Percentiles rank a stretch among this genome's conserved stretches.
These are phyloP conservation scores for Cylindrotheca closterium DNA, from an alignment of 108 stramenopile species.

Conservation along the genomic window DNA sequence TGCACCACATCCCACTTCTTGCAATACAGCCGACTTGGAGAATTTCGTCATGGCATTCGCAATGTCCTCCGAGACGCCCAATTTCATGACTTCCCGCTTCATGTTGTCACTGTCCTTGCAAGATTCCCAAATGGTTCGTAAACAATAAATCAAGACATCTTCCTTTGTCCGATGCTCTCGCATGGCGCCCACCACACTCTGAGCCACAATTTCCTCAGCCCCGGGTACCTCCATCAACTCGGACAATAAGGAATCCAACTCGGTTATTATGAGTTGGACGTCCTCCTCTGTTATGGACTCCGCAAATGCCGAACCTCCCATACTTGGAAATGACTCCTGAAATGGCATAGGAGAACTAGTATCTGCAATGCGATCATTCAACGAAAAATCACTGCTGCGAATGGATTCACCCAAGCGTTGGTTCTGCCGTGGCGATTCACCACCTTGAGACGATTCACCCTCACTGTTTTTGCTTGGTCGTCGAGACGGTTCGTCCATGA, in stretches of 20 bases:
- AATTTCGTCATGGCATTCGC: slow-evolving; percentile 6
- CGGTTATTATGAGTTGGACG: background rate
- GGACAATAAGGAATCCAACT: slow-evolving; percentile 3
- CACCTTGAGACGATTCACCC: too few relatives aligned
- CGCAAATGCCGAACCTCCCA: background rate
- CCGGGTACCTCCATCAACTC: background rate
- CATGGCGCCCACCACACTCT: slow-evolving; percentile 9
- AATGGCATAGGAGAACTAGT: too few relatives aligned
- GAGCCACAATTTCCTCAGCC: slow-evolving; percentile 7
- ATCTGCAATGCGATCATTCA: too few relatives aligned
- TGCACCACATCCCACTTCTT: slow-evolving; percentile 8
- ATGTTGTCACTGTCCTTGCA: slow-evolving; percentile 6
- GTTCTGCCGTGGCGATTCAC: too few relatives aligned
- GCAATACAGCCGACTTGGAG: background rate
- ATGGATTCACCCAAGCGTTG: too few relatives aligned
- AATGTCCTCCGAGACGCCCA: slow-evolving; percentile 7
- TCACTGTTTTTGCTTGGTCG: too few relatives aligned
- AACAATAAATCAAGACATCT: slow-evolving; percentile 10
- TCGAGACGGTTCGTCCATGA: background rate
- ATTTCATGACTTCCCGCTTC: background rate
- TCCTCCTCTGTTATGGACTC: background rate
- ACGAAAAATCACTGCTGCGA: too few relatives aligned
- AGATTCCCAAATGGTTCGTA: slow-evolving; percentile 9
- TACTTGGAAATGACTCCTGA: too few relatives aligned
- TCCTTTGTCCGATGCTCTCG: slow-evolving; percentile 2